These are phyloP conservation scores for Alternaria longipes DNA, from an alignment of 2,329 filamentous ascomycete genomes.

Conservation along the genomic window DNA sequence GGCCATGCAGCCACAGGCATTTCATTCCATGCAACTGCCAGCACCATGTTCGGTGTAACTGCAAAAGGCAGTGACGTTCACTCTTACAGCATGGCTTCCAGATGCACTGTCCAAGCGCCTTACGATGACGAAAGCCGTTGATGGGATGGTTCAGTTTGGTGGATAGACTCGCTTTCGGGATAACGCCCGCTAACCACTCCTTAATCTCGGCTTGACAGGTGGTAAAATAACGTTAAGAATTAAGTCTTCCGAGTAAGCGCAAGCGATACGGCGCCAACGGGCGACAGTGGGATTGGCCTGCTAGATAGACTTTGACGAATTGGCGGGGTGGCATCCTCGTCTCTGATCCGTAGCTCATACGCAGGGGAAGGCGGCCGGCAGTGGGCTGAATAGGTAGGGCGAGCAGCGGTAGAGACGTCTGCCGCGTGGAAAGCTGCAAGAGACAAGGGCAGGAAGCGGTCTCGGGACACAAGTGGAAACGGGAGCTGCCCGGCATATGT, in stretches of 20 bases:
- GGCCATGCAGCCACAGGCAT: constrained; percentile 14
- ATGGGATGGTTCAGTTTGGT: constrained; percentile 16
- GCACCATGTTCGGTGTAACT: constrained; percentile 18
- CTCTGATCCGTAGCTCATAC: constrained; percentile 32
- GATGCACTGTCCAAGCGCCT: constrained; percentile 24
- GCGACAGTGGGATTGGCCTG: constrained; percentile 46
- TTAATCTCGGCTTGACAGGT: constrained; percentile 50
- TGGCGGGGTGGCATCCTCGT: constrained; percentile 38
- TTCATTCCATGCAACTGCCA: constrained; percentile 21
- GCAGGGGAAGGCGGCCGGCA: constrained; percentile 41
- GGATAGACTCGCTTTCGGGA: constrained; percentile 29
- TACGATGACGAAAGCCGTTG: constrained; percentile 34
- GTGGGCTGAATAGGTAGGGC: constrained; percentile 28
- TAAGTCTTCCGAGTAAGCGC: constrained; percentile 36
- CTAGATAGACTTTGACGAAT: constrained; percentile 28
- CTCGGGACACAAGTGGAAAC: constrained; percentile 30
- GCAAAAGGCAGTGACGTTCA: constrained; percentile 7
- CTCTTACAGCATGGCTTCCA: constrained; percentile 19
- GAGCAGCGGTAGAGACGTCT: constrained; percentile 26
- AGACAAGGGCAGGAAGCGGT: constrained; percentile 26
- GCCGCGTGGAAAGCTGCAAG: constrained; percentile 31
- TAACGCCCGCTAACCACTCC: constrained; percentile 45
- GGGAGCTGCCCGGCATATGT: constrained; percentile 37
- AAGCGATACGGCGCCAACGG: constrained; percentile 46
- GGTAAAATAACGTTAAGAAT: constrained; percentile 29